phyloP scores from a whole-genome alignment of 495 filamentous ascomycete genomes.

The Amorphotheca resinae region DNA sequence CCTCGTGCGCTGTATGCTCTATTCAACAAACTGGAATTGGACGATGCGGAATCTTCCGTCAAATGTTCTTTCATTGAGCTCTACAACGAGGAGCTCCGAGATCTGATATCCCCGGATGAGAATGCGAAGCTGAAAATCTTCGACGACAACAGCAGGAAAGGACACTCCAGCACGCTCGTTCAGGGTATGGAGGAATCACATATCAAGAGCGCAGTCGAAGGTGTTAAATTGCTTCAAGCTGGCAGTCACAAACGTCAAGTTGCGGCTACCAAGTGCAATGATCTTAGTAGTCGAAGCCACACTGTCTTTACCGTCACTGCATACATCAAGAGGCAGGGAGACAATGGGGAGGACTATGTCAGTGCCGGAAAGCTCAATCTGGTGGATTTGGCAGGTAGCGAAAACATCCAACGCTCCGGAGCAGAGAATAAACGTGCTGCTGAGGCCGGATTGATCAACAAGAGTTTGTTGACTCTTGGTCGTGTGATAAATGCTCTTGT shows the following conservation, averaged over 20 bases:
- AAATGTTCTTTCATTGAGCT: slow-evolving; percentile 98
- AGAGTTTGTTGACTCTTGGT: slow-evolving; percentile 86
- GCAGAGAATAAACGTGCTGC: slow-evolving; percentile 95
- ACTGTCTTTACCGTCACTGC: slow-evolving; percentile 94
- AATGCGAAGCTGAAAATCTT: slow-evolving; percentile 83
- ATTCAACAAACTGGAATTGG: slow-evolving; percentile 66
- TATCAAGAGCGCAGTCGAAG: slow-evolving; percentile 71
- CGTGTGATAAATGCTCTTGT: slow-evolving; percentile 97
- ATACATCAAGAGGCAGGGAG: slow-evolving; percentile 65
- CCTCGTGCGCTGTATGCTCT: slow-evolving; percentile 77
- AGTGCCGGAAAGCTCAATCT: slow-evolving; percentile 89
- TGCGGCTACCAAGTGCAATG: slow-evolving; percentile 96
- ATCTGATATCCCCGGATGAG: slow-evolving; percentile 73
- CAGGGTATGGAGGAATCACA: slow-evolving; percentile 97
- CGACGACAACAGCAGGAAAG: slow-evolving; percentile 77
- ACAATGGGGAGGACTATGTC: slow-evolving; percentile 83
- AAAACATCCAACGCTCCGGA: slow-evolving; percentile 92
- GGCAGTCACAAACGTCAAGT: slow-evolving; percentile 92
- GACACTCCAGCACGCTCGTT: slow-evolving; percentile 65
- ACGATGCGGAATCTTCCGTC: slow-evolving; percentile 75
- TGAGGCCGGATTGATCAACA: slow-evolving; percentile 95
- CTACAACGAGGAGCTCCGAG: slow-evolving; percentile 93
- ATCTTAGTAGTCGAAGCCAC: slow-evolving; percentile 88
- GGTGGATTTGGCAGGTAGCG: slow-evolving; percentile 91
- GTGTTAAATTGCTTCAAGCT: slow-evolving; percentile 76